Conservation (phyloP, 73 alveolate species). For the Paramecium caudatum region DNA sequence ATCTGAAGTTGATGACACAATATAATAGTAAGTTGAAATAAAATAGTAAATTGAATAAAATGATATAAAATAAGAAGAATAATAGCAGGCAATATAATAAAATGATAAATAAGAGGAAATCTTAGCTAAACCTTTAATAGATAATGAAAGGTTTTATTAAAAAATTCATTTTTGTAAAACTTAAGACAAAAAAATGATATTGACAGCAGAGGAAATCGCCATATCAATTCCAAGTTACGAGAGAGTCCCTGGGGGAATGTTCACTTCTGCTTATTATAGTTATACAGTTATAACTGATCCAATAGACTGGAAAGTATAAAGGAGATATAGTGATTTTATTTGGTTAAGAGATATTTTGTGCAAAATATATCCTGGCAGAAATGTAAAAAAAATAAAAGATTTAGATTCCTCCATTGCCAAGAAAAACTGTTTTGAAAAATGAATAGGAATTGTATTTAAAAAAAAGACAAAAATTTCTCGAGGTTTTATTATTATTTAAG, state of each 20-base stretch:
- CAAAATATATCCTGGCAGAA: conserved; percentile 79
- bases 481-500: background rate
- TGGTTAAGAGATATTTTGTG: conserved; percentile 83
- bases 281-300: conserved; percentile 81
- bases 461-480: conserved; percentile 69
- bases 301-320: conserved; percentile 82
- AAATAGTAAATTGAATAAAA: background rate
- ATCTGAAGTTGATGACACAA: background rate
- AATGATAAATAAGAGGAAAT: background rate
- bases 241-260: conserved; percentile 68
- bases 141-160: background rate
- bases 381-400: background rate
- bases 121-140: background rate
- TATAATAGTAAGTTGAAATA: background rate
- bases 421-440: conserved; percentile 49
- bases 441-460: conserved; percentile 27
- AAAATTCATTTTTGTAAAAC: conserved; percentile 7
- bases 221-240: background rate
- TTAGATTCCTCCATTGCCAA: conserved; percentile 75
- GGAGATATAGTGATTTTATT: conserved; percentile 83
- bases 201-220: background rate
- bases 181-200: background rate
- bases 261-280: conserved; percentile 48
- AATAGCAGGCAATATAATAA: background rate
- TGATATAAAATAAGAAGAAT: background rate